These are phyloP conservation scores for Xylaria sp. DNA, from an alignment of 2,329 filamentous ascomycete genomes.

Conservation along the genomic window DNA sequence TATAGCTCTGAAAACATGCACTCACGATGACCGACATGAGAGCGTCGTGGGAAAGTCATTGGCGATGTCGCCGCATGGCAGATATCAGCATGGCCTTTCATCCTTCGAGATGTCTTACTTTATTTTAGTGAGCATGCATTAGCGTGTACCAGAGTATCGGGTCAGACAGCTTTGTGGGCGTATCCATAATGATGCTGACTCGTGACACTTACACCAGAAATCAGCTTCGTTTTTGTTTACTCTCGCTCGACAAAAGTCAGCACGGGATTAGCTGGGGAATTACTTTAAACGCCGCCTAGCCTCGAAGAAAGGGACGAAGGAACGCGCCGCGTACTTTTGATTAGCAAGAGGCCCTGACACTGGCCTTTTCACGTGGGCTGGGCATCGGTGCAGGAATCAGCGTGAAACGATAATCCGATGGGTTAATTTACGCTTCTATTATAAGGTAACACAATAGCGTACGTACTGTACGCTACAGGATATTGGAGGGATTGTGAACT, in stretches of 20 bases:
- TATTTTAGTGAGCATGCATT: constrained; percentile 50
- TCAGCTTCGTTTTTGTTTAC: constrained; percentile 10
- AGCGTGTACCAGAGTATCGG: constrained; percentile 52
- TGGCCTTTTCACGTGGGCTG: constrained; percentile 7
- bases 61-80: constrained; percentile 22
- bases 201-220: constrained; percentile 8
- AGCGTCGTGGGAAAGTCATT: constrained; percentile 14
- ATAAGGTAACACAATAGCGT: constrained; percentile 7
- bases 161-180: constrained; percentile 46
- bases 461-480: constrained; percentile 24
- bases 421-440: constrained; percentile 24
- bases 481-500: constrained; percentile 7
- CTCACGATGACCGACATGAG: background rate
- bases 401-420: constrained; percentile 12
- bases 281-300: constrained; percentile 19
- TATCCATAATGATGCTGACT: constrained; percentile 38
- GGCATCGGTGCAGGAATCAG: constrained; percentile 13
- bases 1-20: constrained; percentile 7
- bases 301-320: constrained; percentile 20
- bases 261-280: constrained; percentile 24
- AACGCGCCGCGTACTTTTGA: constrained; percentile 9
- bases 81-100: constrained; percentile 31
- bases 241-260: constrained; percentile 2
- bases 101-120: constrained; percentile 47
- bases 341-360: constrained; percentile 9